A percentile compares a stretch with the other conserved stretches of the same genome.
Conservation (phyloP, 2,329 filamentous ascomycete genomes). For the Neonectria neomacrospora region DNA sequence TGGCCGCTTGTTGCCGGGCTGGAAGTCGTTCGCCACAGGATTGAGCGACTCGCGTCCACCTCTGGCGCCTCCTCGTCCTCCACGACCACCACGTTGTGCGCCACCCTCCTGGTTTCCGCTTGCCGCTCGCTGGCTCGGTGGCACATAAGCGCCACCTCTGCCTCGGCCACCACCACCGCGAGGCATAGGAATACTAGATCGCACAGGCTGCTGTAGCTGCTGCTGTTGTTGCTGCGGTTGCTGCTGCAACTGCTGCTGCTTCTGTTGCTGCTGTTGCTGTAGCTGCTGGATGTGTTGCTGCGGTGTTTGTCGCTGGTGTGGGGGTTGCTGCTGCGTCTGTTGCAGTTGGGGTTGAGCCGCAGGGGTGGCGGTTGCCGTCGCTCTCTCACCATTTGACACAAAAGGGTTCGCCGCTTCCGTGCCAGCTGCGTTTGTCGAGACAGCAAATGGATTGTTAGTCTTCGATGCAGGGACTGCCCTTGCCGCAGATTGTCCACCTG, state of each 20-base stretch:
- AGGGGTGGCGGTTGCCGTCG: slow-evolving; percentile 29
- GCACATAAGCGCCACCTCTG: slow-evolving; percentile 52
- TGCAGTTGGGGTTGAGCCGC: slow-evolving; percentile 36
- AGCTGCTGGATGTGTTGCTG: slow-evolving; percentile 6
- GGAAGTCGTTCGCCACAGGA: slow-evolving; percentile 64
- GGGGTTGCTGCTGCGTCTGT: slow-evolving; percentile 33
- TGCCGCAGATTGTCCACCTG: slow-evolving; percentile 28
- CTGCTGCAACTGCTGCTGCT: slow-evolving; percentile 37
- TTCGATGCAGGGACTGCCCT: slow-evolving; percentile 41
- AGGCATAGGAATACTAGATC: slow-evolving; percentile 56
- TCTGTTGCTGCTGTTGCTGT: slow-evolving; percentile 33
- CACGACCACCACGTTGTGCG: slow-evolving; percentile 45
- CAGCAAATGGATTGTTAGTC: slow-evolving; percentile 49
- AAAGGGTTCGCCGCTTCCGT: slow-evolving; percentile 46
- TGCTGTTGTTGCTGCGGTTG: slow-evolving; percentile 35
- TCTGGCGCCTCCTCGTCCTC: slow-evolving; percentile 55
- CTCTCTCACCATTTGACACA: slow-evolving; percentile 35
- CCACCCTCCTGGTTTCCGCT: slow-evolving; percentile 52
- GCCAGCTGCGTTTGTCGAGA: slow-evolving; percentile 29
- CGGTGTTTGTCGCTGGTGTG: slow-evolving; percentile 33
- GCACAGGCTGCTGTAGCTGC: slow-evolving; percentile 35
- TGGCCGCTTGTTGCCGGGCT: slow-evolving; percentile 67
- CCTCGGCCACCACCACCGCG: slow-evolving; percentile 55
- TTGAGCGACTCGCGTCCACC: slow-evolving; percentile 59
- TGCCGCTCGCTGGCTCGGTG: slow-evolving; percentile 51